These are phyloP conservation scores for Ceratocystis cubensis DNA, from an alignment of 2,329 filamentous ascomycete species.

Conservation along the genomic window DNA sequence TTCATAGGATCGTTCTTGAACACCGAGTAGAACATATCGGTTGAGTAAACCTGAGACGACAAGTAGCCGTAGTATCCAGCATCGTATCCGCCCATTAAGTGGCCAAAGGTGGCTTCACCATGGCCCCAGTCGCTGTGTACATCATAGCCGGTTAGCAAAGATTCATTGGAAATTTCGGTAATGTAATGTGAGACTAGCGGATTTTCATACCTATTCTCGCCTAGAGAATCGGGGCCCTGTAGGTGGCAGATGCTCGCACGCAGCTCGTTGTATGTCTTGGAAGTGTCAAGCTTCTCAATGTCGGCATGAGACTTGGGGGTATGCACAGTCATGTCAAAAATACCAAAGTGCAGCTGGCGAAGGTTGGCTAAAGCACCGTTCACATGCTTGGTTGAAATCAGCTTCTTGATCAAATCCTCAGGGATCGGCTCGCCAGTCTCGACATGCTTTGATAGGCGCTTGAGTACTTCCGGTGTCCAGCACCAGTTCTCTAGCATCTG, in stretches of 20 bases:
- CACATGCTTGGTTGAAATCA: conserved; percentile 67
- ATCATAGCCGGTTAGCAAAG: conserved; percentile 9
- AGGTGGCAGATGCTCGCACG: conserved; percentile 59
- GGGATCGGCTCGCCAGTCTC: conserved; percentile 57
- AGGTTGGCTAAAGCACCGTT: conserved; percentile 71
- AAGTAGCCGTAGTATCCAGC: conserved; percentile 71
- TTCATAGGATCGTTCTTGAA: conserved; percentile 74
- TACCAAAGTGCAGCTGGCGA: conserved; percentile 65
- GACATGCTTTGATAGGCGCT: conserved; percentile 61
- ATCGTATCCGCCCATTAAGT: conserved; percentile 74
- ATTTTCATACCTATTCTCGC: conserved; percentile 39
- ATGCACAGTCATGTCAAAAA: conserved; percentile 75
- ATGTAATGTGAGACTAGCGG: not conserved
- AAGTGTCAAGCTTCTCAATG: conserved; percentile 52
- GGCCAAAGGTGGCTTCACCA: conserved; percentile 68
- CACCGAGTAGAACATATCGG: conserved; percentile 74
- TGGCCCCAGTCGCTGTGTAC: conserved; percentile 52
- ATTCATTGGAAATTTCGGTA: not conserved
- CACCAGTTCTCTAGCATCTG: conserved; percentile 70
- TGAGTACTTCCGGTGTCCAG: conserved; percentile 54
- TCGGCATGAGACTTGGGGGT: conserved; percentile 55
- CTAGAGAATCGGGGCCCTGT: conserved; percentile 58
- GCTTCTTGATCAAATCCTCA: conserved; percentile 58
- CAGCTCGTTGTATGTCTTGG: conserved; percentile 58
- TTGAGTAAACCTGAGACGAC: conserved; percentile 65